These are phyloP conservation scores for Trypethelium eluteriae DNA, from an alignment of 495 filamentous ascomycete genomes.

Conservation along the genomic window DNA sequence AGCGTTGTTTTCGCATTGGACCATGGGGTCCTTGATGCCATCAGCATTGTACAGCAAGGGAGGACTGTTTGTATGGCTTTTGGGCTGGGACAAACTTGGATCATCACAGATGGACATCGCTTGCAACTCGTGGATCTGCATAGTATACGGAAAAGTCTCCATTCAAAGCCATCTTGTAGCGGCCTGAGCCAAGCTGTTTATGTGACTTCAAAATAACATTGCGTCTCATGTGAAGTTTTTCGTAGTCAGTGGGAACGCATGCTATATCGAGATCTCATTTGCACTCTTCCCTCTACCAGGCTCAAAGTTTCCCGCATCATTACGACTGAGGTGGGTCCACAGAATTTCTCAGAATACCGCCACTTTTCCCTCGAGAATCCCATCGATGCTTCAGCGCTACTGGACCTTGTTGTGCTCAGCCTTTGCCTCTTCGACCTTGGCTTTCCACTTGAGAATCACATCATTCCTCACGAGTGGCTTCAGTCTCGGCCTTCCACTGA, in stretches of 20 bases:
- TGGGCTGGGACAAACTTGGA: neutral
- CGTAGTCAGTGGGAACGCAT: too few relatives aligned
- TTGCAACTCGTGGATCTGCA: neutral
- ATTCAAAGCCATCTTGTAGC: neutral
- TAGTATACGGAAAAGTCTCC: neutral
- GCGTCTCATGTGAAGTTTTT: too few relatives aligned
- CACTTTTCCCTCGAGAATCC: neutral
- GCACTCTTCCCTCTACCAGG: too few relatives aligned
- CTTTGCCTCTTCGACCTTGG: conserved; percentile 6
- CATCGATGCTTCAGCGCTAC: neutral
- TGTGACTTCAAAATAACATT: neutral
- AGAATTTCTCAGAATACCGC: neutral
- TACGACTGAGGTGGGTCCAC: neutral
- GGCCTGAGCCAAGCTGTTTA: neutral
- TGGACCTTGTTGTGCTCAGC: conserved; percentile 4
- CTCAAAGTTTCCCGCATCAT: too few relatives aligned
- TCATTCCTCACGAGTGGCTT: neutral
- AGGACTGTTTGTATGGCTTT: neutral
- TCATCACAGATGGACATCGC: neutral
- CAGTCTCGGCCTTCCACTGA: conserved; percentile 8
- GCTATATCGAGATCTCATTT: too few relatives aligned
- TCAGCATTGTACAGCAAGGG: neutral
- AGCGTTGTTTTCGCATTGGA: neutral
- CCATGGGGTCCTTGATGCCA: neutral
- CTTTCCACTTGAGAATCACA: neutral